Evolutionary conservation across 2,329 filamentous ascomycete genomes (phyloP).

Genomic region (Sclerotinia glacialis): DNA sequence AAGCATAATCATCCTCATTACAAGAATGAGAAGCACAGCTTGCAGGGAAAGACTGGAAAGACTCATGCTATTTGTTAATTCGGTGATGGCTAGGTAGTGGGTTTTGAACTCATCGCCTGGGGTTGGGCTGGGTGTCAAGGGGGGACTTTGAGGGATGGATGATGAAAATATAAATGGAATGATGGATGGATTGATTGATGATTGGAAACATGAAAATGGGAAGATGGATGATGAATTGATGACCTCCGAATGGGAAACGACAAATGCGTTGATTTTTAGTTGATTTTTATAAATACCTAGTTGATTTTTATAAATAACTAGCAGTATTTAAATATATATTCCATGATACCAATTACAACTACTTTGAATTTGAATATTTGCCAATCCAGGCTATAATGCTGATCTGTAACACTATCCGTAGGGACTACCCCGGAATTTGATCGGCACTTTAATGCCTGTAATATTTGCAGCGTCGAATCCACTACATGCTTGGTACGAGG

Average conservation of each 20-base stretch:
- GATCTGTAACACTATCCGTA: not conserved
- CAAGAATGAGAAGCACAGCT: slow-evolving; percentile 75
- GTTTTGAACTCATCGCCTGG: not conserved
- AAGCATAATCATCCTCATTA: slow-evolving; percentile 51
- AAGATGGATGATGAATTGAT: not conserved
- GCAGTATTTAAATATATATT: not conserved
- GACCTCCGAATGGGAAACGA: not conserved
- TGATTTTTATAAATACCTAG: not conserved
- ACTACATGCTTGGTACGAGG: not conserved
- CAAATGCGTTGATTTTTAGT: not conserved
- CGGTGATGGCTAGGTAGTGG: not conserved
- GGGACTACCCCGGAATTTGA: not conserved
- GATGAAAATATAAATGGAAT: not conserved
- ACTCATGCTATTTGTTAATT: slow-evolving; percentile 77
- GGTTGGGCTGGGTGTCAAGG: not conserved
- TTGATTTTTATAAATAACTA: not conserved
- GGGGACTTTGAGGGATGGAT: not conserved
- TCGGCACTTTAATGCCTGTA: slow-evolving; percentile 4
- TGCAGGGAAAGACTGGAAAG: slow-evolving; percentile 89
- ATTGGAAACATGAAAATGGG: not conserved
- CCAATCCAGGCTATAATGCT: not conserved
- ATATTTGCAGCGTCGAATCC: not conserved
- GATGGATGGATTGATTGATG: not conserved
- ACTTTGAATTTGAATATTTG: not conserved
- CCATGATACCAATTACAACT: no score